Base-by-base conservation (phyloP, 306 rosid genomes). In the Prunus mongolica region DNA sequence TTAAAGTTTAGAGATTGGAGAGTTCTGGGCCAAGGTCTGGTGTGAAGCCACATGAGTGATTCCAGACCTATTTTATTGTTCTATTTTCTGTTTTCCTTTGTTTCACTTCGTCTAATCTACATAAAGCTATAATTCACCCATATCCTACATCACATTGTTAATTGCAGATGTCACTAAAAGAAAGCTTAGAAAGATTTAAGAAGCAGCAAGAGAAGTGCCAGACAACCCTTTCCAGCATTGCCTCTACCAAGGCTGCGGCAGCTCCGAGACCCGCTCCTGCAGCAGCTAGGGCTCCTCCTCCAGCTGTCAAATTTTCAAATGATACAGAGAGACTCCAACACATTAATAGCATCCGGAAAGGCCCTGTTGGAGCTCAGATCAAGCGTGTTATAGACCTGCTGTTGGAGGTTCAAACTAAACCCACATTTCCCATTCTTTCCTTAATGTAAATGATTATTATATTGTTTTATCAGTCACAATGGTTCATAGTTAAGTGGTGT, bases 271-370 rank as follows among this genome's bases (percentile, higher is more conserved):
- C 84, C 10, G 72, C 62, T 56, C 87, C 86, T 7, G 62, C 78
- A 0, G 65, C 80, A 20, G 67, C 75, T 76, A 90, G 78, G 79
- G 81, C 87, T 76, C 84, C 87, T 0, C 72, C 81, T 28, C 90
- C 92, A 54, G 86, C 87, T 63, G 85, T 90, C 47, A 95, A 95
- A 77, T 92, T 92, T 77, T 95, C 99, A 0, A 95, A 85, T 67
- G 99, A 95, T 66, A 95, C 97, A 0, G 99, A 90, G 82, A 87
- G 99, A 73, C 97, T 95, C 73, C 99, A 95, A 71, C 96, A 92
- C 30, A 92, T 92, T 11, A 88, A 90, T 61, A 89, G 82, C 80
- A 92, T 95, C 2, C 87, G 97, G 51, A 95, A 89, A 61, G 80
- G 88, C 49, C 93, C 97, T 0, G 97, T 91, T 1, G 97, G 99